Conservation (phyloP, 2,329 filamentous ascomycete species). For the Ophiocordyceps unilateralis region DNA sequence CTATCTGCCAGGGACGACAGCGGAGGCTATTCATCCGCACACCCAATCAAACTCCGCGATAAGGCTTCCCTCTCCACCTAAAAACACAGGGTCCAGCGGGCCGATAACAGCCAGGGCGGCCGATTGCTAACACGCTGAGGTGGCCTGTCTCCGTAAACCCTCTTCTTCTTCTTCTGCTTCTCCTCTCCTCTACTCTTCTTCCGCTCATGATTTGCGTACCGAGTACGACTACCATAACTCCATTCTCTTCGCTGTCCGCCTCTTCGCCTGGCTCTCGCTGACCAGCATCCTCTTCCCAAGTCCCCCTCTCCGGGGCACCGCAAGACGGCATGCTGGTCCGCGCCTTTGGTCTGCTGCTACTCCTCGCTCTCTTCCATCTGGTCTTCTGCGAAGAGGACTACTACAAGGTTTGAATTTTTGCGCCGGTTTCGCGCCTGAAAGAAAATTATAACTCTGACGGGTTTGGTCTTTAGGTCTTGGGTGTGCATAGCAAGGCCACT, state of each 20-base stretch:
- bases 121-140: slow-evolving; percentile 17
- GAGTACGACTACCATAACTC: neutral
- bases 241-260: too few relatives aligned
- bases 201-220: neutral
- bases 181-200: neutral
- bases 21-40: neutral
- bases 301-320: slow-evolving; percentile 2
- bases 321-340: slow-evolving; percentile 31
- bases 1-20: neutral
- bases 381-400: slow-evolving; percentile 51
- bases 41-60: neutral
- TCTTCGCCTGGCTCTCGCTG: neutral
- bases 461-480: slow-evolving; percentile 47
- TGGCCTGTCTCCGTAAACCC: neutral
- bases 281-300: neutral
- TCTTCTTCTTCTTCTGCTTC: neutral
- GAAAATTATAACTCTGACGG: neutral
- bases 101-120: slow-evolving; percentile 7
- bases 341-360: slow-evolving; percentile 29
- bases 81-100: neutral
- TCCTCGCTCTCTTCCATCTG: slow-evolving; percentile 36
- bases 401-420: slow-evolving; percentile 44
- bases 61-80: neutral
- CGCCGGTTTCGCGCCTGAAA: neutral
- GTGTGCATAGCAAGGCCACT: slow-evolving; percentile 59